These are phyloP conservation scores for Elymus sibiricus DNA, from an alignment of 176 grass and related monocot species.

Conservation along the genomic window DNA sequence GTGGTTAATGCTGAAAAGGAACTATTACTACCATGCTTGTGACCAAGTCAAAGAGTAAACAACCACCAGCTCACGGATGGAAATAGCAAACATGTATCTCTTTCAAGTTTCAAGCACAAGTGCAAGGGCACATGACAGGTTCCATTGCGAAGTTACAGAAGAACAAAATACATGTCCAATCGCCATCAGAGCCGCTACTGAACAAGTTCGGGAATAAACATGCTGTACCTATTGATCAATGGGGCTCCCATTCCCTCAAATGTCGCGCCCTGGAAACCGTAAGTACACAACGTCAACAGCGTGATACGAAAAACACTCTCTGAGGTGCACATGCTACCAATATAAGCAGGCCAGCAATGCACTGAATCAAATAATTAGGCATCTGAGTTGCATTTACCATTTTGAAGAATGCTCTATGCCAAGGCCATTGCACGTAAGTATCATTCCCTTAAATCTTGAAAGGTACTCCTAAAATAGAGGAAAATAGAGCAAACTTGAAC, in stretches of 20 bases:
- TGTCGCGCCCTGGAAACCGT: constrained; percentile 33
- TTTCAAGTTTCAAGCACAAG: background rate
- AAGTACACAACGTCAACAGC: background rate
- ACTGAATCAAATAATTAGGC: background rate
- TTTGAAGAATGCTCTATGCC: constrained; percentile 56
- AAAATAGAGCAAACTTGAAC: background rate
- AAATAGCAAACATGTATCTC: background rate
- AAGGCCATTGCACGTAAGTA: constrained; percentile 86
- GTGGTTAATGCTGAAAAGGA: background rate
- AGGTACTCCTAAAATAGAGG: constrained; percentile 70
- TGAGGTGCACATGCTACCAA: background rate
- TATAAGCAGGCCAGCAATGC: background rate
- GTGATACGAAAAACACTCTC: background rate
- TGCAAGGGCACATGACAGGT: background rate
- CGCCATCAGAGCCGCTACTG: background rate
- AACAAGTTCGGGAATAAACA: background rate
- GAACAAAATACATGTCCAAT: constrained; percentile 22
- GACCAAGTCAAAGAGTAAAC: background rate
- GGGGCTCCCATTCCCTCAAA: constrained; percentile 47
- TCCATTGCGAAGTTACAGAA: background rate
- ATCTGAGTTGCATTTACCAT: constrained; percentile 32
- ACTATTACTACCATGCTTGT: background rate
- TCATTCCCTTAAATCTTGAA: constrained; percentile 80
- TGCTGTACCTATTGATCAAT: constrained; percentile 34
- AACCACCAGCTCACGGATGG: background rate